These are phyloP conservation scores for Lanmaoa pseudosensibilis DNA, from an alignment of 768 basidiomycete genomes.

Conservation along the genomic window DNA sequence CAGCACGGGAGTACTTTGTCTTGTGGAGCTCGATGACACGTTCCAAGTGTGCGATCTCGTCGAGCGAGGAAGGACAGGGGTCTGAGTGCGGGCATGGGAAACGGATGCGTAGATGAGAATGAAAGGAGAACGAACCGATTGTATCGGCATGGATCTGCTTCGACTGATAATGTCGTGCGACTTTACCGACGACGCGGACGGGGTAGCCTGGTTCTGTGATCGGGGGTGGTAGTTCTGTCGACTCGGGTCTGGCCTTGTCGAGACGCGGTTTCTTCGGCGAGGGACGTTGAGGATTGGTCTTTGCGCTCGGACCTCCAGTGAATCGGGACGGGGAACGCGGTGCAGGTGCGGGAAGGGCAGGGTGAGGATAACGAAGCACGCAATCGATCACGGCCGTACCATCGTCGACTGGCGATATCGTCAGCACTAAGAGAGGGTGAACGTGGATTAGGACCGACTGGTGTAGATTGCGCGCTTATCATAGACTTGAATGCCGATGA, in stretches of 20 bases:
- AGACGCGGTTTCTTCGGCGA: constrained; percentile 20
- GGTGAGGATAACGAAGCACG: constrained; percentile 42
- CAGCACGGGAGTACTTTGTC: constrained; percentile 45
- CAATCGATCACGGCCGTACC: constrained; percentile 76
- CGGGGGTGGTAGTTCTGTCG: constrained; percentile 32
- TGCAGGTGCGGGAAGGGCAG: constrained; percentile 20
- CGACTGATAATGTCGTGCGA: constrained; percentile 40
- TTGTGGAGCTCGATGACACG: constrained; percentile 53
- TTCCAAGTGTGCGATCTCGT: constrained; percentile 60
- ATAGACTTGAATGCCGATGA: constrained; percentile 61
- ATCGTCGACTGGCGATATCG: constrained; percentile 60
- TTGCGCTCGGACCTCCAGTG: constrained; percentile 1
- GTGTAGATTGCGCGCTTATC: constrained; percentile 63
- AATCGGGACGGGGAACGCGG: constrained; percentile 9
- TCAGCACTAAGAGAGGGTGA: background rate
- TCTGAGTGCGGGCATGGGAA: constrained; percentile 31
- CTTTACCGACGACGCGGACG: constrained; percentile 48
- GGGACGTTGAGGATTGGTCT: background rate
- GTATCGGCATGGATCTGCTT: constrained; percentile 48
- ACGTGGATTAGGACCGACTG: constrained; percentile 33
- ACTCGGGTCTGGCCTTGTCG: constrained; percentile 5
- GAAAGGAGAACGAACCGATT: constrained; percentile 45
- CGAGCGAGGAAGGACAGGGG: constrained; percentile 49
- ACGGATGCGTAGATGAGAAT: background rate
- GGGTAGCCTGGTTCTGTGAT: constrained; percentile 47